Base-by-base conservation (phyloP, 139 green algal genomes). In the Coelastrella sp. region DNA sequence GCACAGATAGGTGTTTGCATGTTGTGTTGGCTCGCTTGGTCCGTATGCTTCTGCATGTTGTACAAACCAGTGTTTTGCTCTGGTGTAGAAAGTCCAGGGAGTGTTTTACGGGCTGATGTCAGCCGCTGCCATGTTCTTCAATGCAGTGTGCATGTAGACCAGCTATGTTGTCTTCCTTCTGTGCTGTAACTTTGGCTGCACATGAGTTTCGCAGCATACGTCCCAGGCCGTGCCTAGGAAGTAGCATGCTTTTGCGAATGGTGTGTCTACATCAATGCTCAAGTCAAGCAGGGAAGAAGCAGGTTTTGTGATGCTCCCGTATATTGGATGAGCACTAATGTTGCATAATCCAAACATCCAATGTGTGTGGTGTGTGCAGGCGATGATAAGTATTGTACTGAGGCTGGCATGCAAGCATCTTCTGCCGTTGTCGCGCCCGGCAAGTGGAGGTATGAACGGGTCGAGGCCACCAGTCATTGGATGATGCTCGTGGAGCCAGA, bases 401-500 rank as follows among this genome's bases (percentile, higher is more conserved):
- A 83, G 32, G 77, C 57, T 4, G 77, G 77, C 54, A 83, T 83
- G 77, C 59, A 19, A 17, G 14, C 14, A 8, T 83, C 77, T 60
- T 22, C 47, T 5, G 10, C 47, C 23, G 77, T 66, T 66, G 77
- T 83, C 17, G 77, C 11, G 23, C 47, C 77, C 23, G 75, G 75
- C 23, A 81, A 66, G 77, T 66, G 77, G 77, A 5, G 13, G 4
- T 66, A 83, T 14, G 11, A 83, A 47, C 77, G 77, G 7, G 47
- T 83, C 0, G 32, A 83, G 23, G 23, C 32, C 7, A 57, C 2
- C 11, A 57, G 77, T 3, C 77, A 83, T 8, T 66, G 54, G 77
- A 83, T 83, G 77, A 83, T 83, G 77, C 23, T 56, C 4, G 77
- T 23, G 59, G 77, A 56, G 32, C 47, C 54, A 64, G 77, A 64